phyloP scores from a whole-genome alignment of 2,329 filamentous ascomycete genomes.

The Botrytis fragariae region DNA sequence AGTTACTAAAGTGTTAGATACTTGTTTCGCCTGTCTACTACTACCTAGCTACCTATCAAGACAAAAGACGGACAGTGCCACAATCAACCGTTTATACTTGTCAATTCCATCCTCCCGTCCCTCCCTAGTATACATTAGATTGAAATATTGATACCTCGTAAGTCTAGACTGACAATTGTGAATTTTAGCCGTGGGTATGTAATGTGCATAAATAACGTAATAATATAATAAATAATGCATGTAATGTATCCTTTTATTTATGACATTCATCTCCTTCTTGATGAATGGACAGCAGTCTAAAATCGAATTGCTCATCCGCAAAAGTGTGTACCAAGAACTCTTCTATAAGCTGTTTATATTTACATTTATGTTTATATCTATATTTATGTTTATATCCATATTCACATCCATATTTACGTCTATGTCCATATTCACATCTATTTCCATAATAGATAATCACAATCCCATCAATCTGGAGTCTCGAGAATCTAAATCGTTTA shows the following conservation, averaged over 20 bases:
- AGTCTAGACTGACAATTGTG: not conserved
- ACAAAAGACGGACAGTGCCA: not conserved
- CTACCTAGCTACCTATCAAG: not conserved
- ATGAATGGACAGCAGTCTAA: not conserved
- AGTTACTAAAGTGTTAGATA: too few relatives aligned
- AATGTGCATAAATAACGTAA: not conserved
- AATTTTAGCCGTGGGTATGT: not conserved
- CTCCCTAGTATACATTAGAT: not conserved
- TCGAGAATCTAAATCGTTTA: not conserved
- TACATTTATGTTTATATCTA: too few relatives aligned
- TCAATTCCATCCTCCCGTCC: not conserved
- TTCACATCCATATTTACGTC: too few relatives aligned
- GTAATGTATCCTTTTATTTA: not conserved
- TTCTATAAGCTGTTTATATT: not conserved
- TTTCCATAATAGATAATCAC: not conserved
- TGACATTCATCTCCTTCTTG: too few relatives aligned
- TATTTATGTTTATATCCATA: too few relatives aligned
- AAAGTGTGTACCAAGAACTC: not conserved
- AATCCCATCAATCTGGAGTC: not conserved
- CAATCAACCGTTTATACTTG: not conserved
- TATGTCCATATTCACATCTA: not conserved
- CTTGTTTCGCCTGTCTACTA: too few relatives aligned
- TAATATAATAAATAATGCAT: not conserved
- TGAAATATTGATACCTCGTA: not conserved
- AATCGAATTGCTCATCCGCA: not conserved